phyloP scores from a whole-genome alignment of 179 eudicot genomes.

The Sideroxylon spinosum region DNA sequence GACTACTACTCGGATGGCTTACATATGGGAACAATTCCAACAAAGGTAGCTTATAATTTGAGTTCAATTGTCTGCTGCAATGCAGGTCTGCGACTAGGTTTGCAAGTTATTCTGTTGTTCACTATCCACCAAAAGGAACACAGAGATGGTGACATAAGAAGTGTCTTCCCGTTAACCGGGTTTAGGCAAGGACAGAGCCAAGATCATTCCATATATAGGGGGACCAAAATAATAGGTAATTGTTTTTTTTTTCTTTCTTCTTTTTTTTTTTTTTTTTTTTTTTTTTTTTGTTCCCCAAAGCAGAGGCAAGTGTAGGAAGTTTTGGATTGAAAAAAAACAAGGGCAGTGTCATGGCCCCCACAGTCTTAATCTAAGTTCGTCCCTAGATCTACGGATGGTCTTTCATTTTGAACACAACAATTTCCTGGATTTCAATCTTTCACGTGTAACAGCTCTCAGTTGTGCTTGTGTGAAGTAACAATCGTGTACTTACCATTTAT shows the following conservation, averaged over 20 bases:
- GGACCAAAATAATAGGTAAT: no score
- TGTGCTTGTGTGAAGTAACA: not conserved
- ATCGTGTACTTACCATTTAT: slow-evolving; percentile 3
- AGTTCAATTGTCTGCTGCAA: not conserved
- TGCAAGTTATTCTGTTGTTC: not conserved
- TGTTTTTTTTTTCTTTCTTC: no score
- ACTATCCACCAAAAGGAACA: not conserved
- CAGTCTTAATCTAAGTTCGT: not conserved
- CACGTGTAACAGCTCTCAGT: not conserved
- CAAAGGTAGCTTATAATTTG: not conserved
- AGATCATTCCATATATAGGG: no score
- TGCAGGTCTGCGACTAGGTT: no score
- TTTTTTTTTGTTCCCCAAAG: no score
- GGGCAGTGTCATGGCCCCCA: no score
- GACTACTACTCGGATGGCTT: not conserved
- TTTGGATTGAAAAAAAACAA: no score
- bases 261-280: no score
- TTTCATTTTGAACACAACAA: not conserved
- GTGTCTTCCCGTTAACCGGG: not conserved
- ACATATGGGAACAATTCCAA: not conserved
- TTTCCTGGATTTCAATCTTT: not conserved
- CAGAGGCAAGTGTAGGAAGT: no score
- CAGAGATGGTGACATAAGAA: not conserved
- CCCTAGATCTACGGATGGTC: no score
- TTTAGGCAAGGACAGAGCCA: not conserved